phyloP scores from a whole-genome alignment of 805 yeast species.

The Sungouiella thailandica region DNA sequence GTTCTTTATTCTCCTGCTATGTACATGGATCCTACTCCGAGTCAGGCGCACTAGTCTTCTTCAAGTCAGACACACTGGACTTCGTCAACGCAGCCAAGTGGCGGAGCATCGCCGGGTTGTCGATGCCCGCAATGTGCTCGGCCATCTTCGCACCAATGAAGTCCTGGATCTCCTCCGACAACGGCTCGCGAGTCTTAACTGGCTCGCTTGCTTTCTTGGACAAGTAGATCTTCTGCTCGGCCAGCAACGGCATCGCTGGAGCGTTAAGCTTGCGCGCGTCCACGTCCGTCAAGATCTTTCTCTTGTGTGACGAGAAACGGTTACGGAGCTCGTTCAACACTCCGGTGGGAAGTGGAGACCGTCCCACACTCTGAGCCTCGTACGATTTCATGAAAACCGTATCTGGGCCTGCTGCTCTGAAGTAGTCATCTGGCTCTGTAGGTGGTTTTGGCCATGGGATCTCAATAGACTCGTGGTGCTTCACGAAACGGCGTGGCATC shows the following conservation, averaged over 20 bases:
- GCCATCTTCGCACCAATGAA: conserved; percentile 49
- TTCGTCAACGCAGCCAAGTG: conserved; percentile 38
- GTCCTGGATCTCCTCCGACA: conserved; percentile 52
- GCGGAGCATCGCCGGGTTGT: conserved; percentile 29
- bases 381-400: conserved; percentile 67
- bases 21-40: too few relatives aligned
- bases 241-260: conserved; percentile 75
- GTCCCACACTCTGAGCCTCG: conserved; percentile 62
- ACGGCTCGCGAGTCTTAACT: conserved; percentile 29
- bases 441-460: conserved; percentile 89
- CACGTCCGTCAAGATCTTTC: conserved; percentile 46
- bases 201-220: conserved; percentile 44
- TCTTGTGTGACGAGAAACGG: conserved; percentile 65
- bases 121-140: conserved; percentile 30
- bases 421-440: conserved; percentile 47
- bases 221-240: conserved; percentile 55
- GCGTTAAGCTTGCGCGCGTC: conserved; percentile 61
- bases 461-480: conserved; percentile 59
- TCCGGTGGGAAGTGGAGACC: conserved; percentile 63
- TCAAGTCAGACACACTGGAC: conserved; percentile 25
- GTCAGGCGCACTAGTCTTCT: conserved; percentile 25
- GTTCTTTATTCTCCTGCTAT: conserved; percentile 15
- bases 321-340: conserved; percentile 70
- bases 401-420: conserved; percentile 51
- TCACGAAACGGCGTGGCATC: conserved; percentile 75